phyloP scores from a whole-genome alignment of 208 protist species.

The Naegleria fowleri region DNA sequence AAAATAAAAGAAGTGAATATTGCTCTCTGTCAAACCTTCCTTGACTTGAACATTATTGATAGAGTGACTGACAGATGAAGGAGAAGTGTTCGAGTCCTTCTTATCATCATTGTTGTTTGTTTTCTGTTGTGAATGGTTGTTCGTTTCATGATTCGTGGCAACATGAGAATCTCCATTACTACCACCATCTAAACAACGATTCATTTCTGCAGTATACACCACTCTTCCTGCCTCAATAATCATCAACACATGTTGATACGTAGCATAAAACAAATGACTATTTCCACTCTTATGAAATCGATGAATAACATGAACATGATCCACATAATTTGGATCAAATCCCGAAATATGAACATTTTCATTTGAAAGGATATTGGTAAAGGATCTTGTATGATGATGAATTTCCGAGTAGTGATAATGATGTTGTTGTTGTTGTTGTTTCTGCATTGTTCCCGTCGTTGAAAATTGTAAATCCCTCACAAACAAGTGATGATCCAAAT shows the following conservation, averaged over 20 bases:
- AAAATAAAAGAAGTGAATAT: not conserved
- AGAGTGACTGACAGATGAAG: not conserved
- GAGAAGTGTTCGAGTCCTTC: too few relatives aligned
- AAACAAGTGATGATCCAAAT: not conserved
- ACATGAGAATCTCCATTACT: too few relatives aligned
- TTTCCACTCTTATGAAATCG: not conserved
- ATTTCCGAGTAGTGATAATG: too few relatives aligned
- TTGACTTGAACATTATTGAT: not conserved
- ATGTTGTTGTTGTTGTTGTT: too few relatives aligned
- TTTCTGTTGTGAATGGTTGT: too few relatives aligned
- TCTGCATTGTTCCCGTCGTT: not conserved
- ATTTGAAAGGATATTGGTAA: not conserved
- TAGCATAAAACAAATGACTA: not conserved
- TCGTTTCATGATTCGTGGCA: too few relatives aligned
- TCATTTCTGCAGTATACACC: not conserved
- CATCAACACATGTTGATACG: not conserved
- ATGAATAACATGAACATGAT: not conserved
- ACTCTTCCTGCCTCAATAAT: not conserved
- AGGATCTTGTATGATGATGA: too few relatives aligned
- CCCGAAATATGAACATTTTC: not conserved
- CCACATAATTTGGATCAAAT: not conserved
- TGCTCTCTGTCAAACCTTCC: not conserved
- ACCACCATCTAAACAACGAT: too few relatives aligned
- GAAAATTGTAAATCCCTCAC: not conserved
- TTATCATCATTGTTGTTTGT: too few relatives aligned